Evolutionary conservation across 805 yeast genomes (phyloP), one percentile per base, ranked within the genome.

Genomic region (Candida vartiovaarae): DNA sequence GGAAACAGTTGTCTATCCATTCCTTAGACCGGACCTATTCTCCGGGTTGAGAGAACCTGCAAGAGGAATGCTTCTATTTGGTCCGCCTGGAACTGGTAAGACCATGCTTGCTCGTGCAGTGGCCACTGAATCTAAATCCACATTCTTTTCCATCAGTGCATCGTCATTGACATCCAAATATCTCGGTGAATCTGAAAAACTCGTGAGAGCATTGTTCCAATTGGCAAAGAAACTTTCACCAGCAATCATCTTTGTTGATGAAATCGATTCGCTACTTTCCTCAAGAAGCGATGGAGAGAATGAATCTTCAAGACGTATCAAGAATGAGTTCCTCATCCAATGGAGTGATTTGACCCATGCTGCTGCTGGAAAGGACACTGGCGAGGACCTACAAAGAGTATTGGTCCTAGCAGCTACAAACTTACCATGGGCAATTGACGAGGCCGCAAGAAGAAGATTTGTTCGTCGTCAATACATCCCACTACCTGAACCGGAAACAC

Each of bases 41-140:
- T 76, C 80, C 47, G 98, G 98, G 1, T 68, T 93, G 46, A 72
- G 98, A 53, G 98, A 90, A 64, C 99, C 99, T 0, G 93, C 95
- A 0, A 69, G 96, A 54, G 99, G 99, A 3, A 90, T 91, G 96
- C 70, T 91, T 27, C 66, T 91, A 37, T 91, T 91, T 66, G 99
- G 99, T 0, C 99, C 99, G 0, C 98, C 99, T 0, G 99, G 99
- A 6, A 91, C 99, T 0, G 99, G 99, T 47, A 91, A 91, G 56
- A 91, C 99, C 0, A 91, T 93, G 99, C 72, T 91, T 50, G 98
- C 98, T 0, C 72, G 96, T 51, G 97, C 99, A 0, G 98, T 93
- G 5, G 98, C 98, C 1, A 89, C 96, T 0, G 98, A 93, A 64
- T 85, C 96, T 3, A 83, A 85, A 48, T 87, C 96, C 0, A 91